phyloP scores from a whole-genome alignment of 306 rosid genomes.

The Prosopis cineraria region DNA sequence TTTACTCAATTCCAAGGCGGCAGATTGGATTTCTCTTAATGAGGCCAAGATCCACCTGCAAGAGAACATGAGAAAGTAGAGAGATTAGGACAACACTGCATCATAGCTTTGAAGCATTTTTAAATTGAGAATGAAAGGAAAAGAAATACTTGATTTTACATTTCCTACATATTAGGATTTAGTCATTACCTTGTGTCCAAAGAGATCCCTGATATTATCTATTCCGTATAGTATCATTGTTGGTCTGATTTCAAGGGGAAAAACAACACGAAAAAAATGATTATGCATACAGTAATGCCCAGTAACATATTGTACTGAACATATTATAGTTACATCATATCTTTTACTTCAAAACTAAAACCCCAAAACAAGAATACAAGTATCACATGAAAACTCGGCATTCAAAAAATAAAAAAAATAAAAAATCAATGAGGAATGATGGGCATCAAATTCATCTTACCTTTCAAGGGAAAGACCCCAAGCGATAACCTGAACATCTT shows the following conservation, averaged over 20 bases:
- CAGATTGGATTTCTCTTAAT: slow-evolving; percentile 86
- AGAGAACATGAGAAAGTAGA: not conserved
- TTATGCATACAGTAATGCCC: slow-evolving; percentile 5
- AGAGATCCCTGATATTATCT: slow-evolving; percentile 93
- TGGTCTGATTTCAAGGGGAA: slow-evolving; percentile 59
- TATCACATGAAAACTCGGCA: not conserved
- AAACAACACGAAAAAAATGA: not conserved
- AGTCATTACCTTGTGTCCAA: slow-evolving; percentile 75
- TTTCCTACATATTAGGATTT: not conserved
- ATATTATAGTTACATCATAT: not conserved
- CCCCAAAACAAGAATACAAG: not conserved
- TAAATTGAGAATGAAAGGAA: not conserved
- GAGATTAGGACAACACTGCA: slow-evolving; percentile 5
- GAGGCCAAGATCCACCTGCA: slow-evolving; percentile 89
- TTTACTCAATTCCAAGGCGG: slow-evolving; percentile 65
- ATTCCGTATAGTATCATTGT: slow-evolving; percentile 88
- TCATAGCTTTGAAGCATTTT: not conserved
- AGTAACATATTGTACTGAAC: slow-evolving; percentile 9
- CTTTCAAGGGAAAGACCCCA: slow-evolving; percentile 99
- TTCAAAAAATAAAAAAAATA: not conserved
- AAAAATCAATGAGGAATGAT: not conserved
- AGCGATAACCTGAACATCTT: slow-evolving; percentile 90
- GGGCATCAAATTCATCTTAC: slow-evolving; percentile 37
- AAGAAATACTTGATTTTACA: not conserved
- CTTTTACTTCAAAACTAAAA: slow-evolving; percentile 1